phyloP scores from a whole-genome alignment of 106 monocot genomes.

The Acorus calamus region DNA sequence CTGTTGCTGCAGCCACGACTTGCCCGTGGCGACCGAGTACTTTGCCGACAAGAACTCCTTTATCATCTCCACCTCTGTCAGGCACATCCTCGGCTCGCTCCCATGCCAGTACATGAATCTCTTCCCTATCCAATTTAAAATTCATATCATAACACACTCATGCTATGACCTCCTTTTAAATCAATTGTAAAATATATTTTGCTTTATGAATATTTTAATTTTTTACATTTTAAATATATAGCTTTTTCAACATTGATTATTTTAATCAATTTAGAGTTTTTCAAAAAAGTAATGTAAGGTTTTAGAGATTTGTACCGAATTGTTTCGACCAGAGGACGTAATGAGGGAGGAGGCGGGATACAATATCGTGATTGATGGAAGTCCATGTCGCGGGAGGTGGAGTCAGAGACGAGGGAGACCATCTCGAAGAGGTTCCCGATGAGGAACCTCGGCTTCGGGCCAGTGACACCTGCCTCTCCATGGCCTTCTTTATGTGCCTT shows the following conservation, averaged over 20 bases:
- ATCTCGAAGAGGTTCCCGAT: slow-evolving; percentile 65
- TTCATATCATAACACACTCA: not conserved
- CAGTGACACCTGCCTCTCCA: slow-evolving; percentile 58
- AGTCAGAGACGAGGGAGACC: slow-evolving; percentile 32
- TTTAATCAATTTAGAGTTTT: too few species aligned
- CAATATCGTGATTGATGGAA: slow-evolving; percentile 59
- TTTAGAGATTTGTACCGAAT: slow-evolving; percentile 34
- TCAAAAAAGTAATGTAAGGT: not conserved
- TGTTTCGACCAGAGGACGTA: slow-evolving; percentile 68
- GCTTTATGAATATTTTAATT: too few species aligned
- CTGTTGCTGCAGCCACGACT: slow-evolving; percentile 81
- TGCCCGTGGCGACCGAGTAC: slow-evolving; percentile 41
- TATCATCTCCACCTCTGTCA: slow-evolving; percentile 74
- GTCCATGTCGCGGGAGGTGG: slow-evolving; percentile 48
- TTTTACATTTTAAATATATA: too few species aligned
- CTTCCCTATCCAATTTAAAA: slow-evolving; percentile 31
- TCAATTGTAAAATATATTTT: too few species aligned
- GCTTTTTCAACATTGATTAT: too few species aligned
- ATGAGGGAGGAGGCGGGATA: slow-evolving; percentile 78
- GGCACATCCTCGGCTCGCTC: slow-evolving; percentile 86
- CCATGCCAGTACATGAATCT: slow-evolving; percentile 84
- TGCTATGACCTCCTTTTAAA: too few species aligned
- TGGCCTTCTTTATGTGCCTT: slow-evolving; percentile 31
- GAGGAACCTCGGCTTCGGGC: slow-evolving; percentile 50
- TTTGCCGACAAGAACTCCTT: slow-evolving; percentile 83